Percentiles rank a stretch among this genome's conserved stretches.
Conservation (phyloP, 257 asterid species). For the Mitragyna speciosa region DNA sequence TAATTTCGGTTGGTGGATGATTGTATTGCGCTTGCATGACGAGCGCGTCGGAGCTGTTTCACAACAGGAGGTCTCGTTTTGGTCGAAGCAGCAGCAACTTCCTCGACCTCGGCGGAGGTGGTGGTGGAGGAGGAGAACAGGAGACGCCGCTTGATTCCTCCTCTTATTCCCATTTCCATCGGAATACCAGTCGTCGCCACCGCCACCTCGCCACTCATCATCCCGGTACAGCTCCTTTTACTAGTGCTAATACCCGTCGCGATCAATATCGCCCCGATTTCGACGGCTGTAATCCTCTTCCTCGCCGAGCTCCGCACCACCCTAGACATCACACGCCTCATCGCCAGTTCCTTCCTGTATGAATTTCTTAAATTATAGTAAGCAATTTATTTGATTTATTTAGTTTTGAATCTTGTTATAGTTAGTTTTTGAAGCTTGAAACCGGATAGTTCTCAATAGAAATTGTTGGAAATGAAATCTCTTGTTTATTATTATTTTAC, state of each 20-base stretch:
- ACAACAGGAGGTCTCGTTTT: slow-evolving; percentile 64
- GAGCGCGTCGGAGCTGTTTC: slow-evolving; percentile 81
- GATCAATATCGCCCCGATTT: slow-evolving; percentile 52
- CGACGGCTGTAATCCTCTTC: slow-evolving; percentile 50
- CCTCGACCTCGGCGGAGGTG: slow-evolving; percentile 32
- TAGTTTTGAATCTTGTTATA: too few relatives aligned
- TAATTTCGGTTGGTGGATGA: slow-evolving; percentile 1
- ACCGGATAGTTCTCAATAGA: neutral
- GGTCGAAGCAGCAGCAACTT: slow-evolving; percentile 49
- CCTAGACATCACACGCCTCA: slow-evolving; percentile 27
- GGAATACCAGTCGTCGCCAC: slow-evolving; percentile 40
- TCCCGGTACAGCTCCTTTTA: neutral
- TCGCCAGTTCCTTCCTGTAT: slow-evolving; percentile 50
- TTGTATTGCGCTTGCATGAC: slow-evolving; percentile 55
- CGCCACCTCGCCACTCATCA: slow-evolving; percentile 30
- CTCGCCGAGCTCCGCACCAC: slow-evolving; percentile 46
- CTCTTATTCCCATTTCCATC: slow-evolving; percentile 13
- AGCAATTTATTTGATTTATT: too few relatives aligned
- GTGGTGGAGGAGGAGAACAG: slow-evolving; percentile 2
- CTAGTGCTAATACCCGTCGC: slow-evolving; percentile 29
- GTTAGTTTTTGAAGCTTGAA: neutral
- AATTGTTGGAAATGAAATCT: neutral
- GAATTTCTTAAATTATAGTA: neutral
- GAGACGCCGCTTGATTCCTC: slow-evolving; percentile 26
- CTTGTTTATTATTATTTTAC: neutral